phyloP scores from a whole-genome alignment of 495 filamentous ascomycete species.

The Lepraria neglecta region DNA sequence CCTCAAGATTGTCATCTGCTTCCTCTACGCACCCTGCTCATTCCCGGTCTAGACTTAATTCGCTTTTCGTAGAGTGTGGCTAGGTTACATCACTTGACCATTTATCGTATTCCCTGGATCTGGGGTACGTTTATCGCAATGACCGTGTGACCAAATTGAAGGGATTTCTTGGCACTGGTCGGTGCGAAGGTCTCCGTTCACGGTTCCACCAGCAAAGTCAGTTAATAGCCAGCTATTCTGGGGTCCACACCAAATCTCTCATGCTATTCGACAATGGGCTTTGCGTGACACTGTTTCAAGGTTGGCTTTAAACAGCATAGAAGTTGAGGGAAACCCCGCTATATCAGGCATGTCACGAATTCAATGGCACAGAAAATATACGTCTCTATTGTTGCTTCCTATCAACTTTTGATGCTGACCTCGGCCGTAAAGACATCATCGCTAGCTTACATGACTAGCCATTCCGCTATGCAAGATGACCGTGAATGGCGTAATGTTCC shows the following conservation, averaged over 20 bases:
- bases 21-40: not conserved
- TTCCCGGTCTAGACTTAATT: not conserved
- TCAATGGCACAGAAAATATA: not conserved
- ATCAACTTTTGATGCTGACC: conserved; percentile 19
- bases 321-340: not conserved
- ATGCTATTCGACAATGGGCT: not conserved
- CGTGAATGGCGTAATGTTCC: not conserved
- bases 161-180: not conserved
- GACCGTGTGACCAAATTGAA: not conserved
- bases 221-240: not conserved
- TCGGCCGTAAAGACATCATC: conserved; percentile 17
- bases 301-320: not conserved
- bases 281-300: too few relatives aligned
- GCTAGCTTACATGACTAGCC: conserved; percentile 15
- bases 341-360: not conserved
- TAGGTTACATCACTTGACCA: conserved; percentile 2
- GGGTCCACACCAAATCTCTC: not conserved
- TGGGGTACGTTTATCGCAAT: not conserved
- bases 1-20: conserved; percentile 10
- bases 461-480: conserved; percentile 21
- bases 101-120: not conserved
- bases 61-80: not conserved
- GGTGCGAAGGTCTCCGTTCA: not conserved
- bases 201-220: conserved; percentile 4
- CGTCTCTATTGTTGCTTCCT: conserved; percentile 1